Conservation (phyloP, 2,329 filamentous ascomycete species). For the Curvularia hawaiiensis region DNA sequence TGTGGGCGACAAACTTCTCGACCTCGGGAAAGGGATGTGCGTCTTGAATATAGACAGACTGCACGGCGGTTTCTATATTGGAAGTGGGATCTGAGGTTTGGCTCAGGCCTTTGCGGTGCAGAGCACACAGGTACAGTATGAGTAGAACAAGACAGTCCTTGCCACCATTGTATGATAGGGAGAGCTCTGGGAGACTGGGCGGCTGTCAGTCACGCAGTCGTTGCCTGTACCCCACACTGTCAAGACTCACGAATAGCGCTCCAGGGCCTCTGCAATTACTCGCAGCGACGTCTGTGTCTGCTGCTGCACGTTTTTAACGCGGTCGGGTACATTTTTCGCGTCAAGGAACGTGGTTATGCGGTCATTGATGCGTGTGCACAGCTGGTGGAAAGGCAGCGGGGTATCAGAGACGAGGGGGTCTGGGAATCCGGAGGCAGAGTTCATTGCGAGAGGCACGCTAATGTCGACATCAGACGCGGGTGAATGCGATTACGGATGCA, state of each 20-base stretch:
- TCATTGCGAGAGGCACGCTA: constrained; percentile 45
- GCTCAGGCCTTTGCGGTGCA: constrained; percentile 49
- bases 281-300: constrained; percentile 75
- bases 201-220: constrained; percentile 23
- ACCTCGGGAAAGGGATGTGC: constrained; percentile 84
- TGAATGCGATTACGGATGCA: constrained; percentile 16
- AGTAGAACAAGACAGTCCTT: constrained; percentile 97
- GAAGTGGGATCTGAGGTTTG: constrained; percentile 26
- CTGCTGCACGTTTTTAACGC: constrained; percentile 69
- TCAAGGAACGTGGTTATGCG: constrained; percentile 70
- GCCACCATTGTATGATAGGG: constrained; percentile 94
- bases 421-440: constrained; percentile 33
- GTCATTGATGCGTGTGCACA: constrained; percentile 59
- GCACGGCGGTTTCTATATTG: constrained; percentile 56
- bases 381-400: constrained; percentile 54
- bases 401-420: constrained; percentile 47
- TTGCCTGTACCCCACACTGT: constrained; percentile 3
- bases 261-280: constrained; percentile 76
- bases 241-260: constrained; percentile 70
- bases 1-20: constrained; percentile 77
- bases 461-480: constrained; percentile 42
- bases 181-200: constrained; percentile 73
- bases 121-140: constrained; percentile 77
- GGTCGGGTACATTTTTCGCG: constrained; percentile 60
- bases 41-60: constrained; percentile 88